These are phyloP conservation scores for Schwanniomyces etchellsii DNA, from an alignment of 1,139 yeast species.

Conservation along the genomic window DNA sequence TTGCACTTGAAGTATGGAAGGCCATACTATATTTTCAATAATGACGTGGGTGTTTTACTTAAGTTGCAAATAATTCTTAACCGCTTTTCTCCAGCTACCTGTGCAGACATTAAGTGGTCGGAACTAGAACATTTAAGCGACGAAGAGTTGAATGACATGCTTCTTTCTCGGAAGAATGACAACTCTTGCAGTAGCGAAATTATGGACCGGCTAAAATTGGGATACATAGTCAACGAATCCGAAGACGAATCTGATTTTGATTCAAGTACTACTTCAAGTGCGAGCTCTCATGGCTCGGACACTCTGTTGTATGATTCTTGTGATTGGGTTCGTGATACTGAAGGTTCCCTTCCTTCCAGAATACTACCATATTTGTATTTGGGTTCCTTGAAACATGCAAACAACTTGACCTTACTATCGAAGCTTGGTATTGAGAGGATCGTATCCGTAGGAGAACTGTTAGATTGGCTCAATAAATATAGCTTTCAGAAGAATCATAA, in stretches of 20 bases:
- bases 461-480: conserved; percentile 52
- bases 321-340: conserved; percentile 40
- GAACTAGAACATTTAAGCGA: conserved; percentile 24
- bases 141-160: conserved; percentile 28
- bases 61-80: conserved; percentile 60
- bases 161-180: conserved; percentile 15
- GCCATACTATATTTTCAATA: conserved; percentile 77
- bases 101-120: conserved; percentile 12
- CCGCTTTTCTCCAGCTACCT: conserved; percentile 43
- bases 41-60: conserved; percentile 62
- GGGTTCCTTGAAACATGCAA: conserved; percentile 84
- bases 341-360: conserved; percentile 67
- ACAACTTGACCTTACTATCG: conserved; percentile 55
- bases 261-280: conserved; percentile 1
- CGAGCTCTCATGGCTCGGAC: conserved; percentile 1
- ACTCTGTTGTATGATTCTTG: conserved; percentile 1
- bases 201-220: conserved; percentile 1
- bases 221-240: not conserved
- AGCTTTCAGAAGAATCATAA: conserved; percentile 24
- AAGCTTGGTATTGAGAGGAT: conserved; percentile 69
- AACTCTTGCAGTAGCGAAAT: not conserved
- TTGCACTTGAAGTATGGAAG: conserved; percentile 62
- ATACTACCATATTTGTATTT: conserved; percentile 79
- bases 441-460: conserved; percentile 80
- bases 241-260: not conserved